Evolutionary conservation across 2,329 filamentous ascomycete genomes (phyloP).

Genomic region (Penicillium corylophilum): DNA sequence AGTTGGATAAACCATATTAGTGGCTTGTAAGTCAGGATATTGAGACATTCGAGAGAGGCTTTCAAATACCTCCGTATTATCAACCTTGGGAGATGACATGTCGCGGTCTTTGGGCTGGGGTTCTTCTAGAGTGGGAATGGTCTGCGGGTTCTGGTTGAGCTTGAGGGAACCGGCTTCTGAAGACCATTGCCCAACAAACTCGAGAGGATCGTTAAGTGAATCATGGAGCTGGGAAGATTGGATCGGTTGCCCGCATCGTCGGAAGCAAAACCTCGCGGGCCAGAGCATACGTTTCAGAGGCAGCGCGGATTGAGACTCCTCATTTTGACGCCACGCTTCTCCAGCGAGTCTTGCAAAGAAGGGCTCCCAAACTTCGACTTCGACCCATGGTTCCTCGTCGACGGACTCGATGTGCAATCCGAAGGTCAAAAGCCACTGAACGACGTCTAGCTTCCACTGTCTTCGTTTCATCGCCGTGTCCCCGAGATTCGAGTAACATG

Average conservation of each 20-base stretch:
- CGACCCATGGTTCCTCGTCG: constrained; percentile 40
- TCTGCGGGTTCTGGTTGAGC: constrained; percentile 20
- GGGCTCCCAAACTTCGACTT: constrained; percentile 43
- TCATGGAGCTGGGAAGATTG: constrained; percentile 18
- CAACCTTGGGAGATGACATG: constrained; percentile 24
- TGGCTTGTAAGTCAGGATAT: constrained; percentile 41
- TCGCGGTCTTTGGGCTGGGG: constrained; percentile 25
- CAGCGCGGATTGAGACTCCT: constrained; percentile 28
- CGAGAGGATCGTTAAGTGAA: constrained; percentile 38
- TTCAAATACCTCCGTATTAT: constrained; percentile 32
- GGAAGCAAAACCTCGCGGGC: constrained; percentile 47
- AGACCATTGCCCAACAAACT: constrained; percentile 45
- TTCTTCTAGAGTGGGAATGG: constrained; percentile 19
- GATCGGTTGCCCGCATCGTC: constrained; percentile 26
- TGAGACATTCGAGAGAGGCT: constrained; percentile 41
- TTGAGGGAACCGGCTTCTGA: constrained; percentile 23
- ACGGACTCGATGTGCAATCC: constrained; percentile 32
- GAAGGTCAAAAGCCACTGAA: constrained; percentile 39
- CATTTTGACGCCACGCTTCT: constrained; percentile 29
- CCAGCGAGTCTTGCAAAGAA: constrained; percentile 39
- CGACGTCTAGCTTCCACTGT: constrained; percentile 39
- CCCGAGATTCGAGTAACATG: constrained; percentile 12
- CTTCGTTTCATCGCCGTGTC: constrained; percentile 20
- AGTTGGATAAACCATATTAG: constrained; percentile 53
- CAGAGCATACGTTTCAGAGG: constrained; percentile 45